Evolutionary conservation across 805 yeast genomes (phyloP).

Genomic region (Isabelozyma rhagii): DNA sequence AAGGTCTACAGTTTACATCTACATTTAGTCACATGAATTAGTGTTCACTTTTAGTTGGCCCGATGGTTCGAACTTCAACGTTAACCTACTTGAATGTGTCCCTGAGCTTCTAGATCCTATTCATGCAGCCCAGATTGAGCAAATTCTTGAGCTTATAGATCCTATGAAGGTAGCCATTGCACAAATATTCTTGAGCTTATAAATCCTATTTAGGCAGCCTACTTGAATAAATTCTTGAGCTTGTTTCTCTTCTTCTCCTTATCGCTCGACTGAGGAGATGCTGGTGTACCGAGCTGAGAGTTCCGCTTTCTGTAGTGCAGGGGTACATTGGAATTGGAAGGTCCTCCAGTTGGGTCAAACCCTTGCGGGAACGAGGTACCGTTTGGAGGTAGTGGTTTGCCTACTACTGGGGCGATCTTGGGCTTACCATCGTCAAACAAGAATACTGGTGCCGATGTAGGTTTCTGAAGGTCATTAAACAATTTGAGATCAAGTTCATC

Average conservation of each 20-base stretch:
- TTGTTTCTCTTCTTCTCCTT: slow-evolving; percentile 43
- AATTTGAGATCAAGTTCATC: slow-evolving; percentile 40
- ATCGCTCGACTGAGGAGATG: not conserved
- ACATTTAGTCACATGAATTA: too few relatives aligned
- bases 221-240: slow-evolving; percentile 45
- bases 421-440: slow-evolving; percentile 34
- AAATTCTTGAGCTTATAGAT: slow-evolving; percentile 40
- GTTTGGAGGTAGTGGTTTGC: slow-evolving; percentile 1
- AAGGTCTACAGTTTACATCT: too few relatives aligned
- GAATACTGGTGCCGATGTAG: slow-evolving; percentile 41
- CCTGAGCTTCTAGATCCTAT: not conserved
- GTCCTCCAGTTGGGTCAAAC: not conserved
- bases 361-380: slow-evolving; percentile 3
- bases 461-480: slow-evolving; percentile 20
- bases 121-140: slow-evolving; percentile 21
- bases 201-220: not conserved
- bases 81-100: too few relatives aligned
- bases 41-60: too few relatives aligned
- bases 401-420: slow-evolving; percentile 4
- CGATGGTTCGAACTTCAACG: too few relatives aligned
- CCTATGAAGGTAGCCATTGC: too few relatives aligned
- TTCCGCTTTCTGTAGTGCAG: slow-evolving; percentile 24
- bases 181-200: not conserved
- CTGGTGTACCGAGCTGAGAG: not conserved
- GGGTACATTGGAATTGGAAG: slow-evolving; percentile 13